Percentiles rank a stretch among this genome's conserved stretches.
Conservation (phyloP, 257 asterid species). For the Solanum medicagineum region DNA sequence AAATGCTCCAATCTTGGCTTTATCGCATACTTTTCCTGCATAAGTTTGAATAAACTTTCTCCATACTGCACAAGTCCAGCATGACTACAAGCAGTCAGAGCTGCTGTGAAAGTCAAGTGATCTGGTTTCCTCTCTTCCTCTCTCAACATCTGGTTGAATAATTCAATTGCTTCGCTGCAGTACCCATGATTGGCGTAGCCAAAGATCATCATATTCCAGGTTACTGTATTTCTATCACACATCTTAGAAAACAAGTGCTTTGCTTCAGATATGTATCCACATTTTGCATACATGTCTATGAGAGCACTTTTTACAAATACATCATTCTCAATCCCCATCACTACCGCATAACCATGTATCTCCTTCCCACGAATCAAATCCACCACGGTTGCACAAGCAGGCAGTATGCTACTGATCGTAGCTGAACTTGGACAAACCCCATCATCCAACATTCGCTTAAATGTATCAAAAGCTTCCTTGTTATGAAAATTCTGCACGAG, state of each 20-base stretch:
- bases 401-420: slow-evolving; percentile 49
- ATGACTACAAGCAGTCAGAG: slow-evolving; percentile 56
- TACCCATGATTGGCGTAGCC: slow-evolving; percentile 66
- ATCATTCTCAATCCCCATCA: slow-evolving; percentile 34
- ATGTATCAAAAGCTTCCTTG: slow-evolving; percentile 28
- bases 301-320: slow-evolving; percentile 48
- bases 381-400: slow-evolving; percentile 44
- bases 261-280: slow-evolving; percentile 45
- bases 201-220: slow-evolving; percentile 77
- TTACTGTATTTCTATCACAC: slow-evolving; percentile 30
- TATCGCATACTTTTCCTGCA: slow-evolving; percentile 40
- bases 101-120: slow-evolving; percentile 66
- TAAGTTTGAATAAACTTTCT: slow-evolving; percentile 29
- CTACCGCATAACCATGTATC: slow-evolving; percentile 48
- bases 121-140: slow-evolving; percentile 28
- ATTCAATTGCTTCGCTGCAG: slow-evolving; percentile 34
- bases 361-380: slow-evolving; percentile 51
- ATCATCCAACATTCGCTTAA: slow-evolving; percentile 31
- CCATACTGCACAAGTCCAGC: slow-evolving; percentile 49
- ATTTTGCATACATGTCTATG: slow-evolving; percentile 68
- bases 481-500: slow-evolving; percentile 43
- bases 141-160: slow-evolving; percentile 37
- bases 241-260: slow-evolving; percentile 24
- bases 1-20: slow-evolving; percentile 63
- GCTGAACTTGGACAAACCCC: slow-evolving; percentile 41